Evolutionary conservation across 2,329 filamentous ascomycete species (phyloP).

Genomic region (Alternaria postmessia): DNA sequence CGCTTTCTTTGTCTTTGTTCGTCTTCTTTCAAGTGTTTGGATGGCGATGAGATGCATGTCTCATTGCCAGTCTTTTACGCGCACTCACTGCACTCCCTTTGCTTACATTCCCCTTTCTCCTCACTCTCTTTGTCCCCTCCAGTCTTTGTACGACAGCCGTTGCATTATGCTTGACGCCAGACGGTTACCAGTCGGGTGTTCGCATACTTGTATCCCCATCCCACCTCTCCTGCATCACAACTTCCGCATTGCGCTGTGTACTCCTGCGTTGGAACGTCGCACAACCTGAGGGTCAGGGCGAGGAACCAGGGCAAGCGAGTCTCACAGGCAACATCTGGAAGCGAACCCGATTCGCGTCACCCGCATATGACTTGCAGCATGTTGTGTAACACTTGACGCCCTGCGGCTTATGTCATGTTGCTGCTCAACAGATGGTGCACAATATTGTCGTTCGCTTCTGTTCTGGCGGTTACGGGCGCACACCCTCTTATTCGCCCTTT

Average conservation of each 20-base stretch:
- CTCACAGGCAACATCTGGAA: not conserved
- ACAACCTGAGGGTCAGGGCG: slow-evolving; percentile 17
- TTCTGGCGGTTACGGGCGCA: slow-evolving; percentile 2
- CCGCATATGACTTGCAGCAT: slow-evolving; percentile 24
- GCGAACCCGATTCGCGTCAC: slow-evolving; percentile 17
- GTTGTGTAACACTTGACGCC: slow-evolving; percentile 36
- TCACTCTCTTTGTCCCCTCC: not conserved
- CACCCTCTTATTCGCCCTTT: not conserved
- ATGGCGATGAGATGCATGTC: not conserved
- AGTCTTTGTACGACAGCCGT: slow-evolving; percentile 41
- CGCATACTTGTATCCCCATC: slow-evolving; percentile 15
- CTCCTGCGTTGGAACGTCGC: slow-evolving; percentile 25
- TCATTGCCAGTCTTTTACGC: not conserved
- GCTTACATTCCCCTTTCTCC: not conserved
- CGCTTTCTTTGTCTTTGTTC: not conserved
- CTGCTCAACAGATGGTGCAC: slow-evolving; percentile 17
- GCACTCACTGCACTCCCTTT: not conserved
- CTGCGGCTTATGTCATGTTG: not conserved
- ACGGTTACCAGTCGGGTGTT: slow-evolving; percentile 14
- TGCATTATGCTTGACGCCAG: slow-evolving; percentile 35
- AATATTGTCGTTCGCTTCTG: slow-evolving; percentile 24
- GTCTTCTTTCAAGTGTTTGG: not conserved
- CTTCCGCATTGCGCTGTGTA: slow-evolving; percentile 5
- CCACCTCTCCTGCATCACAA: not conserved
- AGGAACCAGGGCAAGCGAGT: slow-evolving; percentile 29